Evolutionary conservation across 75 land plant species (phyloP).

Genomic region (Selaginella tamariscina): DNA sequence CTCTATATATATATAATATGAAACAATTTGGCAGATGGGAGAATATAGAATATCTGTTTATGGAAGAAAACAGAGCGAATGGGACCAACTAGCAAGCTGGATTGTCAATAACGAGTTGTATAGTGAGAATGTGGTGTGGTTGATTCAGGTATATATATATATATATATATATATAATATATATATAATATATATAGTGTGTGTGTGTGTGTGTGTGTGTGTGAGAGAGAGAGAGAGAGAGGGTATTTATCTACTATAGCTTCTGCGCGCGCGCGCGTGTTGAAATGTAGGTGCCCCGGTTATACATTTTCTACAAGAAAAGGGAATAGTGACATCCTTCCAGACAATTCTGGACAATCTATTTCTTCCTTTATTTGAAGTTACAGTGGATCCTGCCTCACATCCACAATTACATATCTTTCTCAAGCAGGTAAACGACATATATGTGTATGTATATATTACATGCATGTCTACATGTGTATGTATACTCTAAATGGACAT

Average conservation of each 20-base stretch:
- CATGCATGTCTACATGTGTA: neutral
- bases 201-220: no score
- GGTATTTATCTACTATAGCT: no score
- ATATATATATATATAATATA: no score
- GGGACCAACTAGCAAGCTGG: constrained; percentile 9
- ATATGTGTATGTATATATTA: neutral
- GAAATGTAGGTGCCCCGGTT: neutral
- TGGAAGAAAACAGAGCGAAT: constrained; percentile 13
- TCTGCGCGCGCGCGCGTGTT: no score
- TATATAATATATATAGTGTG: no score
- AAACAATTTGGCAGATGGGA: neutral
- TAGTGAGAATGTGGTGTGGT: constrained; percentile 10
- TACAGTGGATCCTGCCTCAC: constrained; percentile 7
- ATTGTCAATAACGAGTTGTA: constrained; percentile 8
- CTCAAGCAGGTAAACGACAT: neutral
- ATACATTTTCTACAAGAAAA: neutral
- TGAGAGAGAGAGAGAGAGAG: no score
- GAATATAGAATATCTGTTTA: constrained; percentile 9
- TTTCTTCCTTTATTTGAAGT: constrained; percentile 11
- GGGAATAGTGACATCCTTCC: constrained; percentile 6
- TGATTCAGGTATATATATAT: constrained; percentile 1
- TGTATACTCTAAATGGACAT: neutral
- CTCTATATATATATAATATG: no score
- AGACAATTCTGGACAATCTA: constrained; percentile 1
- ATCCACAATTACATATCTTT: constrained; percentile 9